Percentiles rank a stretch among this genome's conserved stretches.
Conservation (phyloP, 2,329 filamentous ascomycete species). For the Bisporella sp. region DNA sequence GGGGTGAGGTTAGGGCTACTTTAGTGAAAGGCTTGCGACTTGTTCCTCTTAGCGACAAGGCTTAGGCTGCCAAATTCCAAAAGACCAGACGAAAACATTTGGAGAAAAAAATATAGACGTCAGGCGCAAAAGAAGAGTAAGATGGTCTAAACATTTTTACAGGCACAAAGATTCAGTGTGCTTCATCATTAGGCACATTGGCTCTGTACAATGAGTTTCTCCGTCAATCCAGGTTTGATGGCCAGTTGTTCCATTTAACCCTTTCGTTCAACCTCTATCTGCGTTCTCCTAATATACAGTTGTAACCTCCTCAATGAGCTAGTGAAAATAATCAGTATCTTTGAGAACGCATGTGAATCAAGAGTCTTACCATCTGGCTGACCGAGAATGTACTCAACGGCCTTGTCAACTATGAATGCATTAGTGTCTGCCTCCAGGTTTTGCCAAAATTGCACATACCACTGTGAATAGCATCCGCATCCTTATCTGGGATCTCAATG, state of each 20-base stretch:
- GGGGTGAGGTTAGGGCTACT: slow-evolving; percentile 1
- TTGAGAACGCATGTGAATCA: background rate
- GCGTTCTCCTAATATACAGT: slow-evolving; percentile 22
- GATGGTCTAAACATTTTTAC: slow-evolving; percentile 30
- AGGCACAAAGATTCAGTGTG: slow-evolving; percentile 23
- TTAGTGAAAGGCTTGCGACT: background rate
- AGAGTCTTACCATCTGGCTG: slow-evolving; percentile 64
- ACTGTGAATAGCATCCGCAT: slow-evolving; percentile 70
- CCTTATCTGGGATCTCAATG: slow-evolving; percentile 77
- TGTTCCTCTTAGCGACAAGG: background rate
- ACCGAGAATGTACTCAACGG: slow-evolving; percentile 66
- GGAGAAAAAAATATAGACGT: no score
- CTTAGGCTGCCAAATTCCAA: slow-evolving; percentile 2
- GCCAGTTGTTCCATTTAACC: slow-evolving; percentile 10
- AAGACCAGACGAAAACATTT: background rate
- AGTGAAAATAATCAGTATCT: slow-evolving; percentile 6
- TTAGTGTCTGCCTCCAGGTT: background rate
- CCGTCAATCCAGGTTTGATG: slow-evolving; percentile 13
- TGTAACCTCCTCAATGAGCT: slow-evolving; percentile 25
- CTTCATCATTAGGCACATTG: slow-evolving; percentile 19
- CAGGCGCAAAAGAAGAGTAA: slow-evolving; percentile 18
- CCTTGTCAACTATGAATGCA: slow-evolving; percentile 57
- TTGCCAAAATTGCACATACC: slow-evolving; percentile 42
- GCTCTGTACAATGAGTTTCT: slow-evolving; percentile 21
- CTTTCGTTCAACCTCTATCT: slow-evolving; percentile 6